Percentiles rank a stretch among this genome's conserved stretches.
Evolutionary conservation across 2,329 filamentous ascomycete species (phyloP).

Genomic region (Curvularia hawaiiensis): DNA sequence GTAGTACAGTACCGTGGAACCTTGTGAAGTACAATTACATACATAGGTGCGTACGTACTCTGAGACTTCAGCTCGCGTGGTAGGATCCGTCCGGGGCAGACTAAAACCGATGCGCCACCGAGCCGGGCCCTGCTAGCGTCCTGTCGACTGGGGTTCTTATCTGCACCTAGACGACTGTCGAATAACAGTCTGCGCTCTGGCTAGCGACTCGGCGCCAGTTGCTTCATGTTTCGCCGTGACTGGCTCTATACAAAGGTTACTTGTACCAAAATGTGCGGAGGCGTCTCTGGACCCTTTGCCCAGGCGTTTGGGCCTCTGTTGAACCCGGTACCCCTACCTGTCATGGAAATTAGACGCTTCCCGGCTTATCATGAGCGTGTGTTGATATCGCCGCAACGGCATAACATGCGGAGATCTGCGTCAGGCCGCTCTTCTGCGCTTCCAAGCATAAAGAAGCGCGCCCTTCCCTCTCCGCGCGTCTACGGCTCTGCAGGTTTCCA

Average conservation of each 20-base stretch:
- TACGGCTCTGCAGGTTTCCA: neutral
- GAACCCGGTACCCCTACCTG: neutral
- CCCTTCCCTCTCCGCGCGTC: constrained; percentile 4
- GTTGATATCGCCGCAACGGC: constrained; percentile 6
- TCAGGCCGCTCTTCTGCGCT: neutral
- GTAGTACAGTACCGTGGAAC: neutral
- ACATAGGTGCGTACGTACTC: too few relatives aligned
- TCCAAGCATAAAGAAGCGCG: constrained; percentile 11
- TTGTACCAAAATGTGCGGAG: neutral
- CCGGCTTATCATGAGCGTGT: constrained; percentile 9
- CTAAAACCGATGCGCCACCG: constrained; percentile 10
- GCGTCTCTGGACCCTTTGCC: neutral
- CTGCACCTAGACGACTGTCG: constrained; percentile 10
- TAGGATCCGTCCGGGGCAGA: constrained; percentile 6
- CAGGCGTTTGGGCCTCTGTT: neutral
- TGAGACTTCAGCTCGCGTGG: constrained; percentile 2
- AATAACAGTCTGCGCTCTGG: constrained; percentile 8
- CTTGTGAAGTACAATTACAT: neutral
- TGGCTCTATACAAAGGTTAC: constrained; percentile 3
- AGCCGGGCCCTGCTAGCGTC: constrained; percentile 3
- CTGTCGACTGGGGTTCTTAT: constrained; percentile 12
- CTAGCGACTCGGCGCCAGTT: constrained; percentile 1
- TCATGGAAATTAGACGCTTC: neutral
- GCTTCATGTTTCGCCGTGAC: neutral
- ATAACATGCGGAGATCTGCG: constrained; percentile 9